Evolutionary conservation across 176 grass and related monocot genomes (phyloP).

Genomic region (Alloteropsis semialata): DNA sequence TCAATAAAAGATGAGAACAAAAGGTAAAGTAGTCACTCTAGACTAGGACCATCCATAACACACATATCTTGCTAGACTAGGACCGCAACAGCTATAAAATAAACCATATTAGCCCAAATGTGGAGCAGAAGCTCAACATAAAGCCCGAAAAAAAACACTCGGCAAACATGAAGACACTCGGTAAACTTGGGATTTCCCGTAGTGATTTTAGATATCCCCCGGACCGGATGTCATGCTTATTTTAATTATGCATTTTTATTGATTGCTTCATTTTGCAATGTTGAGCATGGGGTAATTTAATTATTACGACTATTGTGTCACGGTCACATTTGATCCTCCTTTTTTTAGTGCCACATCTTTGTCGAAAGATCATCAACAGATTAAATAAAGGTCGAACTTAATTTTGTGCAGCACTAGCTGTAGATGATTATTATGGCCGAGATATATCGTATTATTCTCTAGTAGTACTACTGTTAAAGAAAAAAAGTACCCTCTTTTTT

Average conservation of each 20-base stretch:
- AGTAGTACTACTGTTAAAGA: background rate
- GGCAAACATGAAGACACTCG: too few relatives aligned
- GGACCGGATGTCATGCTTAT: background rate
- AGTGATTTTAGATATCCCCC: background rate
- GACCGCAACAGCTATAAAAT: background rate
- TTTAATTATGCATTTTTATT: background rate
- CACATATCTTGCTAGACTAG: background rate
- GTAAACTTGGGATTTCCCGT: background rate
- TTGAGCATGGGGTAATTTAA: background rate
- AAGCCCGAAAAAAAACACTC: too few relatives aligned
- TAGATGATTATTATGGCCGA: too few relatives aligned
- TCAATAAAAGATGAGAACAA: background rate
- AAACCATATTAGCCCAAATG: background rate
- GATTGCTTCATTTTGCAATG: background rate
- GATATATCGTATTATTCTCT: too few relatives aligned
- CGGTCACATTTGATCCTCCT: background rate
- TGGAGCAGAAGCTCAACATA: background rate
- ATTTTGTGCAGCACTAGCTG: too few relatives aligned
- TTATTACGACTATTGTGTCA: background rate
- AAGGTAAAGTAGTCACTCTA: background rate
- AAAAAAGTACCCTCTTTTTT: too few relatives aligned
- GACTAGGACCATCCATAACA: background rate
- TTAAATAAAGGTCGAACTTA: too few relatives aligned
- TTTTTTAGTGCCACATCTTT: too few relatives aligned
- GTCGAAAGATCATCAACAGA: too few relatives aligned